Evolutionary conservation across 495 filamentous ascomycete species (phyloP).

Genomic region (Daldinia loculata): DNA sequence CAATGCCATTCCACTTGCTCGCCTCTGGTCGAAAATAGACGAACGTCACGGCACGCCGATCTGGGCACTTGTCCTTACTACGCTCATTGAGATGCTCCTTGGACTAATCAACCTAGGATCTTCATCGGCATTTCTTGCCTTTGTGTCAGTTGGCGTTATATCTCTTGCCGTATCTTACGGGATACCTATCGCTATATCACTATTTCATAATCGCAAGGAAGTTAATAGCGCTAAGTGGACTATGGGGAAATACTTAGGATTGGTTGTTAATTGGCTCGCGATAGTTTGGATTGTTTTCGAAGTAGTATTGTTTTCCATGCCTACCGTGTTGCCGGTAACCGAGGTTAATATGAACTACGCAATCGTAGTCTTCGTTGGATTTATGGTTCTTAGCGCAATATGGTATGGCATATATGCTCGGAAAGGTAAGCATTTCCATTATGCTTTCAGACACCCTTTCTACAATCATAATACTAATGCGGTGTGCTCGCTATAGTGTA

Average conservation of each 20-base stretch:
- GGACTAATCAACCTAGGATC: slow-evolving; percentile 63
- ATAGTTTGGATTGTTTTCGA: slow-evolving; percentile 61
- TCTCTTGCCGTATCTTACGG: slow-evolving; percentile 68
- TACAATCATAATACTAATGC: slow-evolving; percentile 9
- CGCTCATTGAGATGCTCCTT: slow-evolving; percentile 61
- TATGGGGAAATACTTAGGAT: slow-evolving; percentile 59
- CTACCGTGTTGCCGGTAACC: slow-evolving; percentile 66
- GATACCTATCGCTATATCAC: slow-evolving; percentile 61
- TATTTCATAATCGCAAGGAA: slow-evolving; percentile 44
- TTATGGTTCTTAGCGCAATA: slow-evolving; percentile 58
- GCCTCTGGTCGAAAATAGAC: slow-evolving; percentile 65
- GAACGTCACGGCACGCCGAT: slow-evolving; percentile 56
- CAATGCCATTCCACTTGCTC: slow-evolving; percentile 69
- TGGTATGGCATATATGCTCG: slow-evolving; percentile 53
- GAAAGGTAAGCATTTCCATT: slow-evolving; percentile 33
- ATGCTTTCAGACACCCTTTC: background rate
- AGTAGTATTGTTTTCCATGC: slow-evolving; percentile 70
- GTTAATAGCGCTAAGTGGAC: slow-evolving; percentile 62
- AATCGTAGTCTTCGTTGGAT: slow-evolving; percentile 68
- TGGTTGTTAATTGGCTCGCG: slow-evolving; percentile 55
- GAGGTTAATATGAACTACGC: slow-evolving; percentile 70
- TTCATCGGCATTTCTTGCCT: slow-evolving; percentile 64
- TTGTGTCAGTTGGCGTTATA: slow-evolving; percentile 66
- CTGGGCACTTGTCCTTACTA: slow-evolving; percentile 62
- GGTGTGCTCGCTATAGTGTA: slow-evolving; percentile 28